Evolutionary conservation across 2,329 filamentous ascomycete species (phyloP), one percentile per base, ranked within the genome.

Genomic region (Calycina marina): DNA sequence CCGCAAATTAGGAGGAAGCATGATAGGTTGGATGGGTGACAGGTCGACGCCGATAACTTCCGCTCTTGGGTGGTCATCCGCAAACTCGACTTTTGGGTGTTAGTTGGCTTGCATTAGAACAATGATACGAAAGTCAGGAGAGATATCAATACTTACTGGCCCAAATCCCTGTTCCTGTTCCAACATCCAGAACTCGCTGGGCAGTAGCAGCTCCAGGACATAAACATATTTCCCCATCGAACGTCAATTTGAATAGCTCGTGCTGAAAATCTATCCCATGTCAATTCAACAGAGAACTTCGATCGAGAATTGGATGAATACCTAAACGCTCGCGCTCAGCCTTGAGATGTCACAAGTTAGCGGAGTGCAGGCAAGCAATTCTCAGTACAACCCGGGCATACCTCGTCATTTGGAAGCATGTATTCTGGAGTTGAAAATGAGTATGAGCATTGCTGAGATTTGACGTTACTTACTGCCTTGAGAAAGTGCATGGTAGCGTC

Each of bases 1-100:
- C 17, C 3, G 16, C 12, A 13, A 32, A 13, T 16, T 2, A 32
- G 4, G 14, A 12, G n/a, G 28, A 12, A 34, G 40, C 40, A 43
- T 39, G 12, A 26, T 56, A 4, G 73, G 72, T 46, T 80, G 75
- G 14, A 77, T 72, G 1, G 74, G 72, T 1, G 72, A 77, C 2
- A 80, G 58, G 44, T 80, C 75, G 6, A 69, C 75, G 25, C 71
- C 74, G 8, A 39, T 15, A 6, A 62, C 52, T 28, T 55, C 32
- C 12, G 15, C 14, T 15, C n/a, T 28, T 25, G 8, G 14, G 30
- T 12, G 13, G 18, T 17, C 3, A 8, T 3, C 17, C 17, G 11
- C 14, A 33, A 41, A 37, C 16, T 30, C 24, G 15, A 35, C 32
- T 29, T 37, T 28, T 4, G 40, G 40, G 25, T 40, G 31, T 11